phyloP scores from a whole-genome alignment of 768 basidiomycete species.

The Suillus sp. region DNA sequence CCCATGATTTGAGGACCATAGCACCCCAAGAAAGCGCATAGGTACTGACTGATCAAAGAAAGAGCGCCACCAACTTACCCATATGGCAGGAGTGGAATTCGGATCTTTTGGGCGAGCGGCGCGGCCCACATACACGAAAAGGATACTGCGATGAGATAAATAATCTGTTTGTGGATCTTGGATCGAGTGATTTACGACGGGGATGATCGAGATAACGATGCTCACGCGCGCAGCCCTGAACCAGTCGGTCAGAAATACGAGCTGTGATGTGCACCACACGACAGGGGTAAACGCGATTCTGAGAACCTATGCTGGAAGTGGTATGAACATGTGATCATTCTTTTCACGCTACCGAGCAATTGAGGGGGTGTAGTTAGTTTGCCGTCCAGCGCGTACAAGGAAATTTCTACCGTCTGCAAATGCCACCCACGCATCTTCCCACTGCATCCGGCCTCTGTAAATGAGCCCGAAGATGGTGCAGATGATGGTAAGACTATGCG shows the following conservation, averaged over 20 bases:
- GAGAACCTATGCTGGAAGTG: slow-evolving; percentile 17
- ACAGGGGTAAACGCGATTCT: slow-evolving; percentile 20
- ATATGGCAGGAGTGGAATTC: slow-evolving; percentile 4
- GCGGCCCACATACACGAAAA: slow-evolving; percentile 30
- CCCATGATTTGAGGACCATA: background rate
- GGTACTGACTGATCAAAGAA: slow-evolving; percentile 26
- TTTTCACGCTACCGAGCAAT: slow-evolving; percentile 13
- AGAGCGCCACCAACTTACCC: slow-evolving; percentile 14
- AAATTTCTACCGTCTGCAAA: slow-evolving; percentile 21
- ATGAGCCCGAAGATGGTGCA: slow-evolving; percentile 27
- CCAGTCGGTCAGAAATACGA: slow-evolving; percentile 5
- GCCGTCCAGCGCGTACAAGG: background rate
- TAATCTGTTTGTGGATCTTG: slow-evolving; percentile 11
- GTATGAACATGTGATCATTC: background rate
- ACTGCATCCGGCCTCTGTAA: slow-evolving; percentile 26
- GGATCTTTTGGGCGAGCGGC: slow-evolving; percentile 19
- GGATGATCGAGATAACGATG: slow-evolving; percentile 27
- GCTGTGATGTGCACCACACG: slow-evolving; percentile 19
- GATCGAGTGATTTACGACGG: slow-evolving; percentile 16
- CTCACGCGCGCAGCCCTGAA: slow-evolving; percentile 28
- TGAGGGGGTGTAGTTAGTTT: background rate
- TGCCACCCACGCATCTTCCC: slow-evolving; percentile 32
- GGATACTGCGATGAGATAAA: slow-evolving; percentile 12
- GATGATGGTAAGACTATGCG: slow-evolving; percentile 26
- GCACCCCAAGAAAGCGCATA: background rate